Percentiles rank a stretch among this genome's conserved stretches.
phyloP scores from a whole-genome alignment of 148 eudicot species.

The Fagopyrum tataricum region DNA sequence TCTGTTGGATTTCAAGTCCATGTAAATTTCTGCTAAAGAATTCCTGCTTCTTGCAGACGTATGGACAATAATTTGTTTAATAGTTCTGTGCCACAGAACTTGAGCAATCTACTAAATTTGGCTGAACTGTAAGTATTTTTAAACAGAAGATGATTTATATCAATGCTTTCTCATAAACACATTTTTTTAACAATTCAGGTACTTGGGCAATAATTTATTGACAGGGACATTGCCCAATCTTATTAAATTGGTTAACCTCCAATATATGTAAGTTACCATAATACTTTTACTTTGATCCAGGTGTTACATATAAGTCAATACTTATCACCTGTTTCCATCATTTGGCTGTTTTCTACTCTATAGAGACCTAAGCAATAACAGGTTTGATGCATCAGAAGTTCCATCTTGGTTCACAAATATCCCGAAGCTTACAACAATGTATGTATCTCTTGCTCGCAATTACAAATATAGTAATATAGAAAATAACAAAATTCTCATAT shows the following conservation, averaged over 20 bases:
- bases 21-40: not conserved
- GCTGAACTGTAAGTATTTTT: conserved; percentile 53
- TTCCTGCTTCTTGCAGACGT: conserved; percentile 41
- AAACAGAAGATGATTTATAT: not conserved
- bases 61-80: conserved; percentile 55
- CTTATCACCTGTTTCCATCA: not conserved
- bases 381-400: conserved; percentile 45
- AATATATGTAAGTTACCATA: conserved; percentile 12
- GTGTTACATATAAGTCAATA: not conserved
- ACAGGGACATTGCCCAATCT: conserved; percentile 61
- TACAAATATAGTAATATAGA: not conserved
- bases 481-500: not conserved
- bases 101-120: conserved; percentile 43
- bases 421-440: conserved; percentile 68
- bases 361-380: conserved; percentile 96
- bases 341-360: conserved; percentile 10
- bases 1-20: not conserved
- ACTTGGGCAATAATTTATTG: conserved; percentile 59
- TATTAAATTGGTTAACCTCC: conserved; percentile 42
- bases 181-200: conserved; percentile 30
- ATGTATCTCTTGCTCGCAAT: conserved; percentile 24
- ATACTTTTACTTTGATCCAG: not conserved
- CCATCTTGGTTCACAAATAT: conserved; percentile 69
- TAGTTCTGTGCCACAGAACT: conserved; percentile 50
- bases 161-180: not conserved